Conservation (phyloP, 306 rosid genomes). For the Rosa lucieae region DNA sequence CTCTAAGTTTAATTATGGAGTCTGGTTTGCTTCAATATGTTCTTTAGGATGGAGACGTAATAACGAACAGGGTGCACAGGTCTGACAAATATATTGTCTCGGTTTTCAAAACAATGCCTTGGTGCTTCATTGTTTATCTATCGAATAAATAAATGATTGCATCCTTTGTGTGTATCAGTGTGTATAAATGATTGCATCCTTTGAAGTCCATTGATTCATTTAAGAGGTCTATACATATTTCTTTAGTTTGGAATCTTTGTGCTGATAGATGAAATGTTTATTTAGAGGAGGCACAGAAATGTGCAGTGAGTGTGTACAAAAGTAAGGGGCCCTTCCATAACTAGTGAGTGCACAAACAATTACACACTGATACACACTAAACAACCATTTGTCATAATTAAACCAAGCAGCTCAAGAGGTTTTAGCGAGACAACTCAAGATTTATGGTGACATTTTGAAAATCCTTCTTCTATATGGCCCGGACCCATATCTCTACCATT, state of each 20-base stretch:
- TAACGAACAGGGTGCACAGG: not conserved
- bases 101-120: not conserved
- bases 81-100: not conserved
- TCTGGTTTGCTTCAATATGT: not conserved
- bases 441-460: not conserved
- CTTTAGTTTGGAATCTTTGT: not conserved
- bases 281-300: constrained; percentile 37
- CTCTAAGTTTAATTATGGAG: not conserved
- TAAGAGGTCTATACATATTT: not conserved
- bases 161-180: not conserved
- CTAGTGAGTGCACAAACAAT: not conserved
- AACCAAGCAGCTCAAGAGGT: too few relatives aligned
- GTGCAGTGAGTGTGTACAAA: too few relatives aligned
- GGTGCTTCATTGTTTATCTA: not conserved
- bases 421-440: not conserved
- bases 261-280: constrained; percentile 21
- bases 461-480: not conserved
- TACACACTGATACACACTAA: too few relatives aligned
- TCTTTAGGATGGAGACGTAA: not conserved
- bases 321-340: constrained; percentile 26
- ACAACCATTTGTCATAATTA: too few relatives aligned
- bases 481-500: too few relatives aligned
- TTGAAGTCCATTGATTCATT: not conserved
- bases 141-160: not conserved
- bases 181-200: not conserved